Conservation (phyloP, 805 yeast genomes). For the Ogataea corticis region DNA sequence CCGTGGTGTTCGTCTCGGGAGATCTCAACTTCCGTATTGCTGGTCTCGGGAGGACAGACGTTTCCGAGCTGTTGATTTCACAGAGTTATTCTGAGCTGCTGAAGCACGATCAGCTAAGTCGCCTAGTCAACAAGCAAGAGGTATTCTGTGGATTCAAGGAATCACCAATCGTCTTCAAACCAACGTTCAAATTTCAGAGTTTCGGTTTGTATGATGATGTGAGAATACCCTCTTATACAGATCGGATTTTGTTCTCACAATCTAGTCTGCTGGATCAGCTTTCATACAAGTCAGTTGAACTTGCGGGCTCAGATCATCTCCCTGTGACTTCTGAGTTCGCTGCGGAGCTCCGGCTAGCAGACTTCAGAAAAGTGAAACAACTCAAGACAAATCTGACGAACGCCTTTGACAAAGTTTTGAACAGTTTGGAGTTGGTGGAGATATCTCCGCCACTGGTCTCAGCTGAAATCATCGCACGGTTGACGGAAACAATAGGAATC, state of each 20-base stretch:
- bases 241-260: constrained; percentile 47
- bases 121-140: constrained; percentile 34
- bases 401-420: constrained; percentile 24
- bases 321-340: constrained; percentile 48
- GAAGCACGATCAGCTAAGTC: constrained; percentile 44
- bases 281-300: constrained; percentile 23
- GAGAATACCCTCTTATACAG: constrained; percentile 61
- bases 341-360: constrained; percentile 36
- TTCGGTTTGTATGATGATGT: constrained; percentile 30
- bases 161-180: constrained; percentile 47
- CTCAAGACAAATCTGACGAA: constrained; percentile 40
- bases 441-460: constrained; percentile 46
- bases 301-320: constrained; percentile 51
- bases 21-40: constrained; percentile 54
- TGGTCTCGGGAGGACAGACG: constrained; percentile 21
- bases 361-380: constrained; percentile 36
- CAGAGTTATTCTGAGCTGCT: constrained; percentile 38
- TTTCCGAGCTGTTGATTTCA: constrained; percentile 19
- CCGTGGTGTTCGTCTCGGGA: constrained; percentile 45
- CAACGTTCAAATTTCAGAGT: constrained; percentile 50
- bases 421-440: constrained; percentile 39
- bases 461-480: constrained; percentile 37
- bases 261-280: constrained; percentile 17
- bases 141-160: constrained; percentile 50
- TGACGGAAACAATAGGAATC: constrained; percentile 32